Base-by-base conservation (phyloP, 805 yeast species). In the Maudiozyma saulgeensis region DNA sequence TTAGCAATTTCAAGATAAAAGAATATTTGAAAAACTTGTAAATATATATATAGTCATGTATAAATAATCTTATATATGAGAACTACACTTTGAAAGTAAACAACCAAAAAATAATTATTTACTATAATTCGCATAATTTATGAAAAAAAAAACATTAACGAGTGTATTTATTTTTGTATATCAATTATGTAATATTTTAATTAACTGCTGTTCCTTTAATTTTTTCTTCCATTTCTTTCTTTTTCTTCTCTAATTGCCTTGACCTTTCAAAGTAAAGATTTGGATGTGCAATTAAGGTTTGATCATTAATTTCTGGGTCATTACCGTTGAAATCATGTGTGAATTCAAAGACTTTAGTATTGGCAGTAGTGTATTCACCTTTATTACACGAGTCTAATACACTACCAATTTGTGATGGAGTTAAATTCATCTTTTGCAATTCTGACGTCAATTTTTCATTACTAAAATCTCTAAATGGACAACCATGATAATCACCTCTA, bases 231-330 rank as follows among this genome's bases (percentile, higher is more conserved):
- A 49, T 43, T 43, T 55, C 52, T 40, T 51, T 53, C 49, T 48
- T 54, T 44, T 59, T 63, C 51, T 68, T 68, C 47, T 77, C 82
- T 51, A 80, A 67, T 53, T 80, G 80, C 54, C 83, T 71, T 26
- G 87, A 80, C 57, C 95, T 75, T 54, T 85, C 91, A 63, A 84
- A 91, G 68, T 89, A 93, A 53, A 84, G 75, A 61, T 90, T 89
- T 5, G 99, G 98, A 69, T 89, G 96, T 16, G 78, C 78, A 49
- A 91, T 84, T 54, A 79, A 79, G 44, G 79, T 73, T 51, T 78
- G 81, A 50, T 80, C 84, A 16, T 67, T 65, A 3, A 66, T 57
- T 51, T 76, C 80, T 42, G 60, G 55, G 52, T 69, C 64, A 47
- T 67, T 61, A 32, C 61, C 56, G 25, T 71, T 57, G 8, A 32